Evolutionary conservation across 176 grass and related monocot species (phyloP), one percentile per base, ranked within the genome.

Genomic region (Avena insularis): DNA sequence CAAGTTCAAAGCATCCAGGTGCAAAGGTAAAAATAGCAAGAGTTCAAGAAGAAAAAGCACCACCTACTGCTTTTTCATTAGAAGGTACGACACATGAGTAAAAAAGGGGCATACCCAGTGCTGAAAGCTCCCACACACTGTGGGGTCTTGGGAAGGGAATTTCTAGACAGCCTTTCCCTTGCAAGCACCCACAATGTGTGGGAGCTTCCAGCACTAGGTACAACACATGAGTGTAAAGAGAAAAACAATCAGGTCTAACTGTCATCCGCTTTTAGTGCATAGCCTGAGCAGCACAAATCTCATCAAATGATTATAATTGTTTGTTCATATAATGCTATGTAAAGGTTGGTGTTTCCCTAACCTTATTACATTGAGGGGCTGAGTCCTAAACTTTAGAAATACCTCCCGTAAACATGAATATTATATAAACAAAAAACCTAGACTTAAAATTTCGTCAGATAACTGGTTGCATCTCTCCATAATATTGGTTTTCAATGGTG

Each of bases 221-320:
- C 58, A 50, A 21, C 33, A 82, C 49, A 83, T 17, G 53, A 36
- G 9, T 12, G 55, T 12, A 73, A 73, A 43, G 29, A 25, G 4
- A n/a, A 58, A 83, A 53, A 83, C n/a, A 29, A 46, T 58, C 53
- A 83, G 69, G 67, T 82, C 46, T 68, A 15, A 36, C 9, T 54
- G 27, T 69, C 29, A 82, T 12, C 50, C 12, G 45, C 47, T 36
- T 81, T 81, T 29, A 25, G 13, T 46, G 65, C 12, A 25, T 25
- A 27, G n/a, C 29, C 14, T 60, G 35, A 31, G 31, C 65, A 33
- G 49, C 49, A 71, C 31, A 27, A 0, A 45, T 71, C 12, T 71
- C 35, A 83, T 56, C 7, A 56, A 66, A 79, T 62, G 20, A 16
- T 27, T n/a, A 80, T 69, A 58, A 38, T 33, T 45, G 8, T 29